phyloP scores from a whole-genome alignment of 2,329 filamentous ascomycete species.

The Aspergillus pseudoterreus region DNA sequence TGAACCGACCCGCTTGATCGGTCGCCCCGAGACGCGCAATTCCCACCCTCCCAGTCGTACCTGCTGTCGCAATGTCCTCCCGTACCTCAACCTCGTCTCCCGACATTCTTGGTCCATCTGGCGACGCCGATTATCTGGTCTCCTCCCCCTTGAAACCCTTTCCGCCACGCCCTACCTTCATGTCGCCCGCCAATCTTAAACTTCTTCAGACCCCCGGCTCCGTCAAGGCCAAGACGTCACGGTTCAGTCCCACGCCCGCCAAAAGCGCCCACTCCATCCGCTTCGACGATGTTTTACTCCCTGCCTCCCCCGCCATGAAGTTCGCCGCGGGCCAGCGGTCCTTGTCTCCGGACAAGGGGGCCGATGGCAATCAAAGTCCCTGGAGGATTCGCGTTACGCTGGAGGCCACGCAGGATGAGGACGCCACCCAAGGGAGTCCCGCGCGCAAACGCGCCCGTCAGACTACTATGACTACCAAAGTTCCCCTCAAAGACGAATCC shows the following conservation, averaged over 20 bases:
- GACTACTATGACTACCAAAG: constrained; percentile 36
- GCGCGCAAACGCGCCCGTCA: constrained; percentile 29
- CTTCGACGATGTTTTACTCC: constrained; percentile 42
- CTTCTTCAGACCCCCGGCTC: constrained; percentile 29
- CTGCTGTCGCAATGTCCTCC: constrained; percentile 29
- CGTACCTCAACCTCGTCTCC: constrained; percentile 40
- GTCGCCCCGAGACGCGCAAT: not conserved
- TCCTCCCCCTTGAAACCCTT: constrained; percentile 41
- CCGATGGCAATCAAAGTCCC: constrained; percentile 42
- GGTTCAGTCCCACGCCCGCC: constrained; percentile 32
- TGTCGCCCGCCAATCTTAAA: constrained; percentile 34
- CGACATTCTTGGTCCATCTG: constrained; percentile 41
- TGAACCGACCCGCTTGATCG: not conserved
- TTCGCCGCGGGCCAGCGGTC: constrained; percentile 26
- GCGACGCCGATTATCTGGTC: constrained; percentile 40
- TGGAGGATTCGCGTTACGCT: constrained; percentile 48
- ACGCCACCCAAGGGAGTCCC: constrained; percentile 24
- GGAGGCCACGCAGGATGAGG: constrained; percentile 45
- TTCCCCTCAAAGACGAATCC: constrained; percentile 40
- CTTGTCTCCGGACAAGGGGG: constrained; percentile 36
- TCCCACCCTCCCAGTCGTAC: constrained; percentile 8
- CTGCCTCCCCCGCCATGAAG: constrained; percentile 34
- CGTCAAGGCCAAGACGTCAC: constrained; percentile 27
- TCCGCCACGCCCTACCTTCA: constrained; percentile 34
- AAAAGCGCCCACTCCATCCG: constrained; percentile 39